phyloP scores from a whole-genome alignment of 2,329 filamentous ascomycete genomes.

The Sporothrix curviconia region DNA sequence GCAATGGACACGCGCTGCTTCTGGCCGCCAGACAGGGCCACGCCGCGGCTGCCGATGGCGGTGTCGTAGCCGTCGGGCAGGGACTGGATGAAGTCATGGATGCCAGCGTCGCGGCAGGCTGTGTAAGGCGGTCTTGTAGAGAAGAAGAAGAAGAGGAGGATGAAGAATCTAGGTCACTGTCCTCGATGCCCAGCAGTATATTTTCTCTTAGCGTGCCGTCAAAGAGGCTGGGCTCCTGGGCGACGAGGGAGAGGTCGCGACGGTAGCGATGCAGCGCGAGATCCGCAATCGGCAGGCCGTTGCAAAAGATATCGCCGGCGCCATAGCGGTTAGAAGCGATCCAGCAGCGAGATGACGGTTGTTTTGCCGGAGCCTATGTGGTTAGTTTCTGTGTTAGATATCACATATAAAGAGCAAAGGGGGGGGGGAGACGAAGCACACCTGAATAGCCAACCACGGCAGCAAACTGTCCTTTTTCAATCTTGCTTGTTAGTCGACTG shows the following conservation, averaged over 20 bases:
- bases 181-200: conserved; percentile 25
- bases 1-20: conserved; percentile 34
- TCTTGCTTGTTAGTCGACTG: conserved; percentile 15
- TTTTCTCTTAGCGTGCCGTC: conserved; percentile 38
- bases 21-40: conserved; percentile 26
- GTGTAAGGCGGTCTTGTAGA: conserved; percentile 40
- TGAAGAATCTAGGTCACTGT: conserved; percentile 32
- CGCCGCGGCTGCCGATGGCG: conserved; percentile 23
- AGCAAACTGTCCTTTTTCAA: conserved; percentile 28
- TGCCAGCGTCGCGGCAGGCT: conserved; percentile 54
- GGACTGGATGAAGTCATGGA: conserved; percentile 63
- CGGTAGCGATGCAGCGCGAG: conserved; percentile 45
- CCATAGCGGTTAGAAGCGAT: conserved; percentile 32
- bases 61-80: conserved; percentile 23
- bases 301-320: conserved; percentile 47
- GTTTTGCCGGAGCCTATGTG: conserved; percentile 29
- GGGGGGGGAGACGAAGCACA: too few relatives aligned
- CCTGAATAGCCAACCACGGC: conserved; percentile 29
- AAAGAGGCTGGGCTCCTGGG: conserved; percentile 53
- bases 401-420: too few relatives aligned
- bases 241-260: conserved; percentile 50
- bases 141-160: too few relatives aligned
- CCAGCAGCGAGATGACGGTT: conserved; percentile 45
- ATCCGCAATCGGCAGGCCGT: conserved; percentile 49
- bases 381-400: too few relatives aligned